Percentiles rank a stretch among this genome's conserved stretches.
Evolutionary conservation across 345 rosid species (phyloP).

Genomic region (Corymbia maculata): DNA sequence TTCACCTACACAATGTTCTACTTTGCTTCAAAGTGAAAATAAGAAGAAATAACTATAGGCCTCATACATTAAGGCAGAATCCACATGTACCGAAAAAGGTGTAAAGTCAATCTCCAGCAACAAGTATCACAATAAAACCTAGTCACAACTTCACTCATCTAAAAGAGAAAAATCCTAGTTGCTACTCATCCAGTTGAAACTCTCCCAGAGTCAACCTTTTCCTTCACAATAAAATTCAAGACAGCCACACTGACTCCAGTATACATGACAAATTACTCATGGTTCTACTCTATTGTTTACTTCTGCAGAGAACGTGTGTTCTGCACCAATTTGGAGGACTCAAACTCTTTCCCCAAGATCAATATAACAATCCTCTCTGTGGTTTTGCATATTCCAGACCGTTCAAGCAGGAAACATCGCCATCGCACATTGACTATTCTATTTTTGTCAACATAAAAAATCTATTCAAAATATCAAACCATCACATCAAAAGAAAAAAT

Average conservation of each 20-base stretch:
- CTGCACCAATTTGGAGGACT: not conserved
- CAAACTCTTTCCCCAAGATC: not conserved
- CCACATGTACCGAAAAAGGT: not conserved
- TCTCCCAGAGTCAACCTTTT: not conserved
- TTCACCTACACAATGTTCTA: not conserved
- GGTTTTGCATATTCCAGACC: not conserved
- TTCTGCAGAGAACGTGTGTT: not conserved
- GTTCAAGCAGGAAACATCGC: not conserved
- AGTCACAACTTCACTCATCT: not conserved
- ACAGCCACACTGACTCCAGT: not conserved
- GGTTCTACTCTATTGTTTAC: not conserved
- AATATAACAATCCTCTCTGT: not conserved
- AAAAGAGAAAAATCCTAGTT: not conserved
- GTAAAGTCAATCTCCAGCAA: not conserved
- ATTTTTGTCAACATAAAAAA: not conserved
- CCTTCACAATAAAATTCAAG: not conserved
- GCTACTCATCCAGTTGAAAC: not conserved
- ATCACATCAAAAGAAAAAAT: no score
- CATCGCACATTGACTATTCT: not conserved
- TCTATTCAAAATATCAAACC: no score
- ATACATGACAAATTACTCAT: not conserved
- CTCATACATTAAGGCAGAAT: not conserved
- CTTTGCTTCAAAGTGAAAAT: not conserved
- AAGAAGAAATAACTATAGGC: not conserved
- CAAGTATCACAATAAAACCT: not conserved